Evolutionary conservation across 2,329 filamentous ascomycete species (phyloP).

Genomic region (Alternaria triticimaculans): DNA sequence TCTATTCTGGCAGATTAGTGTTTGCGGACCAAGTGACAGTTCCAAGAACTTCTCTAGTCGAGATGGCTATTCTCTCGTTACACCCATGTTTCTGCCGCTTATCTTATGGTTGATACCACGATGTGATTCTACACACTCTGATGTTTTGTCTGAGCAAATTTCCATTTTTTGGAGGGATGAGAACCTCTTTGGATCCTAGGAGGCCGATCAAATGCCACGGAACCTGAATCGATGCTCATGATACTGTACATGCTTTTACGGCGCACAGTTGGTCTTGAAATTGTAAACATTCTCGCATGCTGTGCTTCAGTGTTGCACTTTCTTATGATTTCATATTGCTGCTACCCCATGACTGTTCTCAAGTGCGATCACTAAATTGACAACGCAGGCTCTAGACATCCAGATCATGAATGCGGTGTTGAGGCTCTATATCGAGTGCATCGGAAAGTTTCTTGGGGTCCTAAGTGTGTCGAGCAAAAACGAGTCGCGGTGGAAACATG

Average conservation of each 20-base stretch:
- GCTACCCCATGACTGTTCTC: neutral
- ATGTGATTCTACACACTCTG: neutral
- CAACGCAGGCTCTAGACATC: neutral
- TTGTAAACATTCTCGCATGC: neutral
- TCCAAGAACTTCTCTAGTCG: neutral
- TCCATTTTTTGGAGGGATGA: neutral
- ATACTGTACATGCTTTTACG: neutral
- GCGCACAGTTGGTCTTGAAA: neutral
- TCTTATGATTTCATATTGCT: neutral
- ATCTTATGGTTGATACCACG: neutral
- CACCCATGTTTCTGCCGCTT: neutral
- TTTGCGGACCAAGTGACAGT: neutral
- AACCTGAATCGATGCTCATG: neutral
- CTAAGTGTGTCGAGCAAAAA: neutral
- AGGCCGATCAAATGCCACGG: neutral
- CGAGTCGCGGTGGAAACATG: neutral
- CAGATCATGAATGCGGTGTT: neutral
- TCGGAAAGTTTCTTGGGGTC: neutral
- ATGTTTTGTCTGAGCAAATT: neutral
- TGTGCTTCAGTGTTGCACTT: neutral
- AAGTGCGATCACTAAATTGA: neutral
- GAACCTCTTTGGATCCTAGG: neutral
- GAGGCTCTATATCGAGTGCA: neutral
- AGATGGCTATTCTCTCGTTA: neutral
- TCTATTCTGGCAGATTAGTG: neutral